Base-by-base conservation (phyloP, 805 yeast genomes). In the Scheffersomyces ergatensis region DNA sequence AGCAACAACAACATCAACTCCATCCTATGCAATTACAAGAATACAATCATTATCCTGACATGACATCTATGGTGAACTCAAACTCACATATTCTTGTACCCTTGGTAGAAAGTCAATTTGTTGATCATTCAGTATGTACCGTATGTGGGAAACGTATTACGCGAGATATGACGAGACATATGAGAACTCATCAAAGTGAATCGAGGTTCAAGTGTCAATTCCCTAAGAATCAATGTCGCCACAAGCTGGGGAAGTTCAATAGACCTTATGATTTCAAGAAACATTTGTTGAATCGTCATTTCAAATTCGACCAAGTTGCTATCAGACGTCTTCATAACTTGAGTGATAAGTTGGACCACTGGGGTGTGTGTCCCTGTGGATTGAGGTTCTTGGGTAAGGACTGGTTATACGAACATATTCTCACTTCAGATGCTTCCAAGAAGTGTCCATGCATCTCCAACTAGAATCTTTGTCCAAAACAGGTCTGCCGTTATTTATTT, bases 231-330 rank as follows among this genome's bases (percentile, higher is more conserved):
- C 59, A 60, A 34, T 82, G 87, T 53, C 60, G 71, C 3, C 86
- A 81, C 54, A 78, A 74, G 50, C 69, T 80, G 12, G 82, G 85
- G 21, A 76, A 67, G 50, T 82, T 82, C 63, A 82, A 82, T 59
- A 64, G 88, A 36, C 84, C 83, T 5, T 82, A 82, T 55, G 88
- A 82, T 55, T 80, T 67, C 65, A 82, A 82, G 53, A 82, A 82
- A 52, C 88, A 82, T 53, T 57, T 82, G 39, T 60, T 82, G 31
- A 82, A 80, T 53, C 65, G 74, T 38, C 88, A 82, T 48, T 82
- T 82, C 53, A 56, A 55, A 35, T 80, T 80, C 53, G 82, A 78
- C 47, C 66, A 76, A 42, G 63, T 65, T 4, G 53, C 60, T 27
- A 69, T 70, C 9, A 70, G 70, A 38, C 64, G 66, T 32, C 57